Conservation (phyloP, 2,329 filamentous ascomycete species). For the Aspergillus versicolor region DNA sequence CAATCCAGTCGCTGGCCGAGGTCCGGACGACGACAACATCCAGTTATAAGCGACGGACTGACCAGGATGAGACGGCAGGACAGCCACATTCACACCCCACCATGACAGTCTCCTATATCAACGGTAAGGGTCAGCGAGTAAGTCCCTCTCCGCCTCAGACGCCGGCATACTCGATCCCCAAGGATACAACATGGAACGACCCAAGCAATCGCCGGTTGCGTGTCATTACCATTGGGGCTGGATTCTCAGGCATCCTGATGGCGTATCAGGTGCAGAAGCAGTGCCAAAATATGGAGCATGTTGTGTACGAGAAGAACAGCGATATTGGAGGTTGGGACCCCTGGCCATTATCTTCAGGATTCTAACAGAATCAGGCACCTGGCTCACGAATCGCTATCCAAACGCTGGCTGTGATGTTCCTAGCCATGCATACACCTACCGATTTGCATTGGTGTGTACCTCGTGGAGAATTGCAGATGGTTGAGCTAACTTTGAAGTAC, state of each 20-base stretch:
- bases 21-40: too few species aligned
- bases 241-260: slow-evolving; percentile 1
- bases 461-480: neutral
- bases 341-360: neutral
- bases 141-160: neutral
- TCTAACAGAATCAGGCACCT: slow-evolving; percentile 4
- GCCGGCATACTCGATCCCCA: neutral
- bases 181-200: slow-evolving; percentile 1
- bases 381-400: slow-evolving; percentile 19
- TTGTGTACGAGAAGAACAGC: slow-evolving; percentile 7
- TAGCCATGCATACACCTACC: slow-evolving; percentile 1
- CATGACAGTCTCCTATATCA: neutral
- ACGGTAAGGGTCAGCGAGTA: neutral
- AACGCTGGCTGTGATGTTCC: slow-evolving; percentile 13
- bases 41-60: neutral
- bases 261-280: slow-evolving; percentile 9
- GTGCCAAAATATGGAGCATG: neutral
- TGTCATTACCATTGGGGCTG: slow-evolving; percentile 5
- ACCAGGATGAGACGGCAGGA: neutral
- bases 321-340: slow-evolving; percentile 2
- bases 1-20: slow-evolving; percentile 1
- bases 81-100: neutral
- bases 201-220: slow-evolving; percentile 2
- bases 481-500: neutral
- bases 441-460: neutral